A percentile compares a stretch with the other conserved stretches of the same genome.
phyloP scores from a whole-genome alignment of 768 basidiomycete genomes.

The Boletellus ananas region DNA sequence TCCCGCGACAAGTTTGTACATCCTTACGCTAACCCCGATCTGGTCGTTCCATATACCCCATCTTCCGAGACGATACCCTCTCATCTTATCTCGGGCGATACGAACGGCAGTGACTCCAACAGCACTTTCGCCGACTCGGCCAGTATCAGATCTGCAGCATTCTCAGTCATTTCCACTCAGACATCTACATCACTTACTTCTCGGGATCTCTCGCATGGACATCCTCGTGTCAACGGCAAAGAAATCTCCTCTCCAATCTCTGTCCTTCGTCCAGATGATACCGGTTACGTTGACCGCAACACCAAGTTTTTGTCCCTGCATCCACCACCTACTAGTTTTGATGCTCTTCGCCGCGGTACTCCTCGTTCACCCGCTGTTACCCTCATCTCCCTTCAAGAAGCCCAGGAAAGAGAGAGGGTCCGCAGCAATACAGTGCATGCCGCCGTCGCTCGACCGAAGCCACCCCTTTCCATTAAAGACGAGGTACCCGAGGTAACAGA shows the following conservation, averaged over 20 bases:
- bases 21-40: constrained; percentile 80
- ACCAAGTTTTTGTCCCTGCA: constrained; percentile 31
- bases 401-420: constrained; percentile 61
- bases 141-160: constrained; percentile 37
- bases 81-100: constrained; percentile 28
- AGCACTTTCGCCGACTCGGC: constrained; percentile 46
- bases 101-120: constrained; percentile 48
- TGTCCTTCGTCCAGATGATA: constrained; percentile 30
- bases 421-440: constrained; percentile 45
- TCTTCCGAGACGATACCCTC: constrained; percentile 26
- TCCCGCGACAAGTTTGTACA: constrained; percentile 44
- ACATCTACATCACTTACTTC: constrained; percentile 28
- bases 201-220: constrained; percentile 14
- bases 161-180: constrained; percentile 35
- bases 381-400: constrained; percentile 76
- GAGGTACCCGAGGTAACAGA: constrained; percentile 21
- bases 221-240: constrained; percentile 39
- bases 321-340: constrained; percentile 30
- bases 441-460: constrained; percentile 22
- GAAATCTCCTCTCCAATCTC: constrained; percentile 57
- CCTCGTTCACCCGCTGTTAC: constrained; percentile 49
- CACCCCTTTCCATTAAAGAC: constrained; percentile 35
- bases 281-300: constrained; percentile 28
- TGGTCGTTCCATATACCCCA: constrained; percentile 41
- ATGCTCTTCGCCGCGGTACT: constrained; percentile 50